phyloP scores from a whole-genome alignment of 768 basidiomycete genomes.

The Candolleomyces aberdarensis region DNA sequence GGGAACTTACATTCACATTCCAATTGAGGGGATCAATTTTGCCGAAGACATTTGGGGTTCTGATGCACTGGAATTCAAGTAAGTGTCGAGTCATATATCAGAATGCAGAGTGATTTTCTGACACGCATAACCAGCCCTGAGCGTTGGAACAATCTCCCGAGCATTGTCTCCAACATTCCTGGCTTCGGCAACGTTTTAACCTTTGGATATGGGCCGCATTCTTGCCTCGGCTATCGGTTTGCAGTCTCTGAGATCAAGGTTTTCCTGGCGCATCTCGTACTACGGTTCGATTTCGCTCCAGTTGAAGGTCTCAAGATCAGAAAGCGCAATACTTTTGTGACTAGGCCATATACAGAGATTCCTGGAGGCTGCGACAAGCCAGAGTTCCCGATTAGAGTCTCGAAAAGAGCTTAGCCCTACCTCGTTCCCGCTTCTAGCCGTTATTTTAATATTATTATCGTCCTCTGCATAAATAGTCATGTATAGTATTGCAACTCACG shows the following conservation, averaged over 20 bases:
- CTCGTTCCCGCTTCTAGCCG: too few relatives aligned
- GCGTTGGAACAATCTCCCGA: conserved; percentile 46
- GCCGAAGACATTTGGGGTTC: conserved; percentile 52
- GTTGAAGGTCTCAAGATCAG: conserved; percentile 36
- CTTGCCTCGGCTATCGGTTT: conserved; percentile 50
- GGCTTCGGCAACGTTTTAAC: conserved; percentile 51
- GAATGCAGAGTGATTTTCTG: conserved; percentile 1
- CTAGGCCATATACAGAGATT: conserved; percentile 44
- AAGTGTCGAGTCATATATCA: conserved; percentile 15
- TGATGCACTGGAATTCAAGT: conserved; percentile 55
- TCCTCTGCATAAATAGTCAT: too few relatives aligned
- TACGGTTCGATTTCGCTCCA: conserved; percentile 43
- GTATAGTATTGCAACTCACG: too few relatives aligned
- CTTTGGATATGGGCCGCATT: conserved; percentile 49
- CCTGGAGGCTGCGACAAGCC: conserved; percentile 37
- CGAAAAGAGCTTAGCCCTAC: too few relatives aligned
- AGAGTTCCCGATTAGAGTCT: conserved; percentile 25
- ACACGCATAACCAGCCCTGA: conserved; percentile 39
- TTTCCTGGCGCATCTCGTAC: conserved; percentile 43
- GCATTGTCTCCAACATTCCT: conserved; percentile 35
- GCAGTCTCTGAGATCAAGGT: conserved; percentile 48
- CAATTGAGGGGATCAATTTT: conserved; percentile 54
- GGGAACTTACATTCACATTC: conserved; percentile 55
- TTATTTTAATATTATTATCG: too few relatives aligned
- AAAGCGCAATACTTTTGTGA: conserved; percentile 49